These are phyloP conservation scores for Fusarium foetens DNA, from an alignment of 2,329 filamentous ascomycete genomes.

Conservation along the genomic window DNA sequence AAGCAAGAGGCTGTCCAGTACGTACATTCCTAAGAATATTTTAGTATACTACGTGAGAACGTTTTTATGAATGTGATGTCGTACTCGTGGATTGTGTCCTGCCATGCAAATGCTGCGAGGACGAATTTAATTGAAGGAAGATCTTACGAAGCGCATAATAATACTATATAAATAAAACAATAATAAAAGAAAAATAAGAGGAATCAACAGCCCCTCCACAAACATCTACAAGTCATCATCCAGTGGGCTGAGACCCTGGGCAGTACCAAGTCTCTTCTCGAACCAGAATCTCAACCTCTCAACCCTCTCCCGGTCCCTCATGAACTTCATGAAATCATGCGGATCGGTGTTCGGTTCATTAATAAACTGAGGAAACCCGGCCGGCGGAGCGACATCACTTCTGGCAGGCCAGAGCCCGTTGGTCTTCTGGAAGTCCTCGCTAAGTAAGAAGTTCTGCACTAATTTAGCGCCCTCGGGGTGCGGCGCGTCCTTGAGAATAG, in stretches of 20 bases:
- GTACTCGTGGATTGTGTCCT: no score
- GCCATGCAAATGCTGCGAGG: no score
- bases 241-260: background rate
- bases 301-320: background rate
- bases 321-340: background rate
- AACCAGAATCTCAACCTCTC: background rate
- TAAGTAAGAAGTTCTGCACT: background rate
- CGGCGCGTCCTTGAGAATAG: background rate
- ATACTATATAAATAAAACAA: no score
- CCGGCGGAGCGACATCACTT: background rate
- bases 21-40: background rate
- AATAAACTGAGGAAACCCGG: background rate
- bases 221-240: background rate
- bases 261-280: background rate
- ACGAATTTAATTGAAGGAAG: no score
- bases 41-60: background rate
- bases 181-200: no score
- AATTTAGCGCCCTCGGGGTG: background rate
- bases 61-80: background rate
- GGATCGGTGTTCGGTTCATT: background rate
- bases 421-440: background rate
- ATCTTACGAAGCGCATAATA: no score
- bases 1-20: background rate
- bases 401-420: background rate
- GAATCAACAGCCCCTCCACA: accelerated